These are phyloP conservation scores for Annulohypoxylon truncatum DNA, from an alignment of 2,329 filamentous ascomycete species.

Conservation along the genomic window DNA sequence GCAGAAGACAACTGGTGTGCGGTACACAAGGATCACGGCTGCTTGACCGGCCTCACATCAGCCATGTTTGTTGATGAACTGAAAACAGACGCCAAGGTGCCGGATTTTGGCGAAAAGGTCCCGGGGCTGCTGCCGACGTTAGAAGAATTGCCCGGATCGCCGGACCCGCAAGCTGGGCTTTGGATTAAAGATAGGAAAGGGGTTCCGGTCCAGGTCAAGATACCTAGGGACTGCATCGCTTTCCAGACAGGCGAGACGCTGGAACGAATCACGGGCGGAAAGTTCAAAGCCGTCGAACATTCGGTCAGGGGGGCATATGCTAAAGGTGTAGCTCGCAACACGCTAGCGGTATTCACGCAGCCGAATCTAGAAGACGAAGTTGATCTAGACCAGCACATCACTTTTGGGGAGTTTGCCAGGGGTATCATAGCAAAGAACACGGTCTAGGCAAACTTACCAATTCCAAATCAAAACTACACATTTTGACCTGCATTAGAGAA, in stretches of 20 bases:
- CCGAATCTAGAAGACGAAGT: constrained; percentile 88
- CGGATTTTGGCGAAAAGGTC: constrained; percentile 50
- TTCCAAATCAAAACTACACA: neutral
- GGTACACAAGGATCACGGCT: constrained; percentile 90
- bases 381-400: constrained; percentile 73
- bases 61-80: constrained; percentile 95
- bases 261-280: constrained; percentile 89
- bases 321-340: constrained; percentile 79
- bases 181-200: constrained; percentile 92
- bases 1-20: constrained; percentile 94
- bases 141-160: constrained; percentile 77
- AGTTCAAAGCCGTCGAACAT: constrained; percentile 94
- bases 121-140: constrained; percentile 62
- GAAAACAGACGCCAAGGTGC: constrained; percentile 50
- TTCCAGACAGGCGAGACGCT: constrained; percentile 97
- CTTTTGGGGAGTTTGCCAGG: constrained; percentile 80
- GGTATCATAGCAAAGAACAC: constrained; percentile 71
- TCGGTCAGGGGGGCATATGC: constrained; percentile 84
- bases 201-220: constrained; percentile 87
- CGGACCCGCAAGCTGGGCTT: constrained; percentile 87
- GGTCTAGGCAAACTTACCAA: constrained; percentile 50
- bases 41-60: constrained; percentile 90
- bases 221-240: constrained; percentile 89
- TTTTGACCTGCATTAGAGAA: neutral
- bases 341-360: constrained; percentile 95